These are phyloP conservation scores for Fusarium sp. DNA, from an alignment of 2,329 filamentous ascomycete genomes.

Conservation along the genomic window DNA sequence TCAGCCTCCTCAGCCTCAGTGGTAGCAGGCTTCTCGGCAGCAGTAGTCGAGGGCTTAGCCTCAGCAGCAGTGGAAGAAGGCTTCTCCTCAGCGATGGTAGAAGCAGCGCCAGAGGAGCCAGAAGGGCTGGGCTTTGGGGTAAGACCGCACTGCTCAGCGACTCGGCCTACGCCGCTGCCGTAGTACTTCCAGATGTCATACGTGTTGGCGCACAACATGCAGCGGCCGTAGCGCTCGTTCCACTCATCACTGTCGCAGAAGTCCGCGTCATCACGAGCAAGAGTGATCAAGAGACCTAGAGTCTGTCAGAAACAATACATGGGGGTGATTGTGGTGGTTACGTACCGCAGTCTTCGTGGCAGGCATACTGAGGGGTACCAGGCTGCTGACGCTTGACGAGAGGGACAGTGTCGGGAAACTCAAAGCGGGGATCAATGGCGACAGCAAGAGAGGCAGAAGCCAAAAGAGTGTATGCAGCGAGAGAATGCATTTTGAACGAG, in stretches of 20 bases:
- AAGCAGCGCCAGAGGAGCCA: constrained; percentile 4
- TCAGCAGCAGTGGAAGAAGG: neutral
- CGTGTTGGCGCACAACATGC: constrained; percentile 55
- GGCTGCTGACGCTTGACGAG: constrained; percentile 55
- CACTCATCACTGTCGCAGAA: constrained; percentile 53
- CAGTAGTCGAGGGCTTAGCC: neutral
- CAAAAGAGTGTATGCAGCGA: constrained; percentile 31
- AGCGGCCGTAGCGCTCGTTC: constrained; percentile 51
- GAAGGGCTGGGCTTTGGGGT: constrained; percentile 30
- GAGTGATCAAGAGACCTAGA: constrained; percentile 44
- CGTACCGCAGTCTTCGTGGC: constrained; percentile 58
- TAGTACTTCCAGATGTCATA: constrained; percentile 58
- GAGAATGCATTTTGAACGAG: constrained; percentile 25
- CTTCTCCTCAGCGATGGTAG: neutral
- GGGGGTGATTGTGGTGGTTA: constrained; percentile 14
- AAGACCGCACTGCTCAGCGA: constrained; percentile 45
- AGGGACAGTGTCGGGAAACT: constrained; percentile 32
- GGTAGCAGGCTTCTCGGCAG: neutral
- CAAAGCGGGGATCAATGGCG: constrained; percentile 46
- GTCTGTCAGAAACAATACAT: neutral
- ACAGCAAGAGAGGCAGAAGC: constrained; percentile 24
- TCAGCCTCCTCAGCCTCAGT: neutral
- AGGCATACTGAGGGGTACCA: constrained; percentile 55
- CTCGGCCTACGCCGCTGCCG: constrained; percentile 47
- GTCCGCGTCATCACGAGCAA: constrained; percentile 43